Base-by-base conservation (phyloP, 768 basidiomycete species). In the Naganishia kalamii region DNA sequence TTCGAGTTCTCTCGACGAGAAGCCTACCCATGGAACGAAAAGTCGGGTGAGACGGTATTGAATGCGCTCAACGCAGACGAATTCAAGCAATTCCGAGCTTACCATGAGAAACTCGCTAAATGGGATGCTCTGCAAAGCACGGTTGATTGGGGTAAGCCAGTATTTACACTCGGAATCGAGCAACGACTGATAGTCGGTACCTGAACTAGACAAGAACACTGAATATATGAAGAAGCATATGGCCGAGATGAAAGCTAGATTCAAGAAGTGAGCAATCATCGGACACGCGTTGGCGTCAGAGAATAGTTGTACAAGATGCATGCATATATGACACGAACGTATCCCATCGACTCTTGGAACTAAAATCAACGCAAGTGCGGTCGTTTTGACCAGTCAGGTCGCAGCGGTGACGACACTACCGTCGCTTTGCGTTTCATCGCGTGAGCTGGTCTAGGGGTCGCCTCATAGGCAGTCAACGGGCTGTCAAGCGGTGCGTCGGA, bases 91-190 rank as follows among this genome's bases (percentile, higher is more conserved):
- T 80, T 84, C 64, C 75, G 77, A 44, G 77, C 81, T 67, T 88
- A 87, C 68, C 78, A 75, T 27, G 72, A 75, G 7, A 82, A 81
- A 33, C 60, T 87, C 35, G 80, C 81, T 69, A 80, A 74, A 2
- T 81, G 86, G 70, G 80, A 81, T 21, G 87, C 84, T 70, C 82
- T 83, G 72, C 81, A 81, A 69, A 75, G 79, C 25, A 87, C 66
- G 85, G 0, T 87, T 84, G 37, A 68, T 37, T 25, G 50, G 7
- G 62, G 68, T 69, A 41, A 60, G 68, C 57, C 19, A 11, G 11
- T 12, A 21, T 11, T 19, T 8, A 47, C 32, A 25, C 2, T 21
- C 21, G 32, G 32, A 37, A 33, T 27, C 2, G 2, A 21, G 6
- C 21, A 37, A 27, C 10, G 21, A 40, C 21, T 10, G 23, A 19